Conservation (phyloP, 306 rosid species). For the Luffa aegyptiaca region DNA sequence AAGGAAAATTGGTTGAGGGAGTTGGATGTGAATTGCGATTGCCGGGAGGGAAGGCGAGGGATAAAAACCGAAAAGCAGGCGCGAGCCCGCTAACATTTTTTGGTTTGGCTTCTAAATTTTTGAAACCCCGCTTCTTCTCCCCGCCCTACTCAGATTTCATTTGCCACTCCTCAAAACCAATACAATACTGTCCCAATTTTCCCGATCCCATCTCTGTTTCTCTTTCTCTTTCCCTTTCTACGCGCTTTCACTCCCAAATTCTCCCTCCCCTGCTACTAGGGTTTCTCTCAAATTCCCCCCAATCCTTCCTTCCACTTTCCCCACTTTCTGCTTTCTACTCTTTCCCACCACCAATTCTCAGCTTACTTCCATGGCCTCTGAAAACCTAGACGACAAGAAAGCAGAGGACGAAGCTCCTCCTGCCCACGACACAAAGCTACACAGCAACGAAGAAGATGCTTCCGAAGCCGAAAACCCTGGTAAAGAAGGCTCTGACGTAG, state of each 20-base stretch:
- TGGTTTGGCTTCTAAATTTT: slow-evolving; percentile 25
- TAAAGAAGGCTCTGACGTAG: neutral
- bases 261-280: slow-evolving; percentile 12
- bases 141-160: slow-evolving; percentile 5
- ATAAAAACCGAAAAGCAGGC: neutral
- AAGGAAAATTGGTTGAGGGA: neutral
- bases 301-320: too few relatives aligned
- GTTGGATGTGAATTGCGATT: too few relatives aligned
- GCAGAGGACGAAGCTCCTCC: slow-evolving; percentile 35
- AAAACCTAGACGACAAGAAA: slow-evolving; percentile 51
- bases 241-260: neutral
- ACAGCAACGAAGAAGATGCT: neutral
- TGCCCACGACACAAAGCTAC: neutral
- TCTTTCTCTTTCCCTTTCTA: slow-evolving; percentile 6
- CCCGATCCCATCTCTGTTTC: neutral
- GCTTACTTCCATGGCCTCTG: slow-evolving; percentile 48
- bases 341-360: neutral
- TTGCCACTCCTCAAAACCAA: neutral
- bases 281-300: slow-evolving; percentile 21
- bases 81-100: slow-evolving; percentile 25
- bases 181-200: neutral
- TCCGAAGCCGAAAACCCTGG: neutral
- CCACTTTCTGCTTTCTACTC: neutral
- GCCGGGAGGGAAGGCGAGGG: neutral
- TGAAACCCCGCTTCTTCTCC: slow-evolving; percentile 13